Evolutionary conservation across 306 rosid species (phyloP).

Genomic region (Senna siamea): DNA sequence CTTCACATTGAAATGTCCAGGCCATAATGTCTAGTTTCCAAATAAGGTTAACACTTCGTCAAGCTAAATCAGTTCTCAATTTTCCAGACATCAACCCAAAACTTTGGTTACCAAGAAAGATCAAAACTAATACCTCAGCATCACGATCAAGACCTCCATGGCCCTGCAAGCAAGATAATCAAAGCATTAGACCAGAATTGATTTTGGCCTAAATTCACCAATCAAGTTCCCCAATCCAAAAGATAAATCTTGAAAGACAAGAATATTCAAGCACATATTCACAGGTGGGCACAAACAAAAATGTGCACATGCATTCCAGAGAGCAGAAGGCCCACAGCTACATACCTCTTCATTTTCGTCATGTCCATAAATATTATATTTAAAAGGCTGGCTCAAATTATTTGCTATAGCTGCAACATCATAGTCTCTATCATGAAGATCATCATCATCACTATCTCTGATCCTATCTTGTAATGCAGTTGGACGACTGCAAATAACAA

Average conservation of each 20-base stretch:
- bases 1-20: slow-evolving; percentile 17
- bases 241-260: slow-evolving; percentile 19
- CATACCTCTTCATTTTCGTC: slow-evolving; percentile 91
- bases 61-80: slow-evolving; percentile 33
- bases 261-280: background rate
- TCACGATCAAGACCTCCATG: slow-evolving; percentile 74
- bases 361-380: slow-evolving; percentile 85
- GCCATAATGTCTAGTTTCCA: slow-evolving; percentile 16
- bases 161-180: slow-evolving; percentile 58
- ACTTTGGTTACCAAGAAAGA: slow-evolving; percentile 28
- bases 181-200: slow-evolving; percentile 33
- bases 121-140: slow-evolving; percentile 73
- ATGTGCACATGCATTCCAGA: background rate
- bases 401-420: slow-evolving; percentile 89
- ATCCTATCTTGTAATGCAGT: slow-evolving; percentile 93
- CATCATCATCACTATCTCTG: slow-evolving; percentile 97
- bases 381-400: slow-evolving; percentile 86
- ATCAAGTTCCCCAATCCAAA: slow-evolving; percentile 9
- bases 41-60: slow-evolving; percentile 21
- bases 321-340: slow-evolving; percentile 1
- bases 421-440: slow-evolving; percentile 86
- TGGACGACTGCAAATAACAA: slow-evolving; percentile 72
- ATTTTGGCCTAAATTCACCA: slow-evolving; percentile 2
- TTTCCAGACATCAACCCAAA: slow-evolving; percentile 27
- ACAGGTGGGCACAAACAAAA: too few relatives aligned